These are phyloP conservation scores for Miscanthus sacchariflorus DNA, from an alignment of 202 grass and related monocot species.

Conservation along the genomic window DNA sequence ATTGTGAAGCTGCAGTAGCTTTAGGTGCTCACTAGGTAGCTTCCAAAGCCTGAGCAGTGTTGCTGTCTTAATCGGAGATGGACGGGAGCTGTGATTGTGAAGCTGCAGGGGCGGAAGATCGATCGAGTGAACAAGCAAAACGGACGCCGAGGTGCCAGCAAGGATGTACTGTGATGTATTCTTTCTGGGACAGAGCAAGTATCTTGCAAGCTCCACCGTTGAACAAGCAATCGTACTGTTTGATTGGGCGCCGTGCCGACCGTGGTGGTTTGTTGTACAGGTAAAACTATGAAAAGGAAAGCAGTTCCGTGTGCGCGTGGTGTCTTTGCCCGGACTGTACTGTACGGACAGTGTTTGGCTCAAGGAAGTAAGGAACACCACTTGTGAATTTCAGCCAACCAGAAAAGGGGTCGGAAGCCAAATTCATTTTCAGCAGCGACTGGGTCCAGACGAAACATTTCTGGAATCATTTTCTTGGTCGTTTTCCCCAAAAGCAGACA, in stretches of 20 bases:
- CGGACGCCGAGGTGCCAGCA: too few relatives aligned
- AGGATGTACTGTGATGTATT: too few relatives aligned
- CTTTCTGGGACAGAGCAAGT: too few relatives aligned
- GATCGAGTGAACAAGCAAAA: too few relatives aligned
- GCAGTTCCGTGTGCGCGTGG: background rate
- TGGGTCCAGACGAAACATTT: background rate
- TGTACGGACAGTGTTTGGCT: background rate
- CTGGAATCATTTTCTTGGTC: background rate
- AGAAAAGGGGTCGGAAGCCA: background rate
- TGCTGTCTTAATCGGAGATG: too few relatives aligned
- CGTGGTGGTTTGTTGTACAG: background rate
- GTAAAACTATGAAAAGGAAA: background rate
- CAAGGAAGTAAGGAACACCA: background rate
- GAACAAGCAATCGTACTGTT: background rate
- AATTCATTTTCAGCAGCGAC: background rate
- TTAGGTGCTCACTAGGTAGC: background rate
- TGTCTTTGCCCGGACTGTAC: background rate
- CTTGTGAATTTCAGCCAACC: background rate
- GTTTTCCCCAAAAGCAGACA: background rate
- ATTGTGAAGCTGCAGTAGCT: background rate
- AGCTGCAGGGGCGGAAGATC: too few relatives aligned
- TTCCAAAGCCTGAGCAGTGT: background rate
- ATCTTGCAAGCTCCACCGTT: too few relatives aligned
- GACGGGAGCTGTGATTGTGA: too few relatives aligned
- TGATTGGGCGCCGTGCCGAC: background rate